Evolutionary conservation across 2,329 filamentous ascomycete species (phyloP).

Genomic region (Huntiella bhutanensis): DNA sequence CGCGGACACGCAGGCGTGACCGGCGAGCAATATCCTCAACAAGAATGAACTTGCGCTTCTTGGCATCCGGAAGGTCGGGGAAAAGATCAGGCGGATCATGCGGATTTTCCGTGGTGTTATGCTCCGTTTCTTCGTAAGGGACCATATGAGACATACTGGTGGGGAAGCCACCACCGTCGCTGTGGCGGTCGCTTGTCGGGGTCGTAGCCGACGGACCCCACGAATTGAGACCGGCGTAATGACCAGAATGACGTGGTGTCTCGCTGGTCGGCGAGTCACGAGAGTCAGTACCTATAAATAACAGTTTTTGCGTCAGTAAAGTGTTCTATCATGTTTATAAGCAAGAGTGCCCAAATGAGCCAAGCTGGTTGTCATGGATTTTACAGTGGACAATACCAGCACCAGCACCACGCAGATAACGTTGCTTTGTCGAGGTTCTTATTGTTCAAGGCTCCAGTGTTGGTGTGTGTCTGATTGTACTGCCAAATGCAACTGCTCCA

Average conservation of each 20-base stretch:
- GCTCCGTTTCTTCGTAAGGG: slow-evolving; percentile 11
- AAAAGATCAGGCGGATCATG: slow-evolving; percentile 56
- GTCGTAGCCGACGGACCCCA: slow-evolving; percentile 6
- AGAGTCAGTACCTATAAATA: slow-evolving; percentile 2
- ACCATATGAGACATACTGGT: background rate
- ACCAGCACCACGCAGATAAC: too few relatives aligned
- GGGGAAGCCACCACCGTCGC: background rate
- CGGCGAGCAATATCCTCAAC: slow-evolving; percentile 77
- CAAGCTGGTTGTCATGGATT: too few relatives aligned
- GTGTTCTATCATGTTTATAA: too few relatives aligned
- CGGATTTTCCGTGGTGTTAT: slow-evolving; percentile 23
- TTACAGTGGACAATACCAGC: too few relatives aligned
- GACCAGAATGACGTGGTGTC: background rate
- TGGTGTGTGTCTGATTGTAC: background rate
- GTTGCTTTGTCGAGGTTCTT: too few relatives aligned
- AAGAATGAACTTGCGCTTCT: slow-evolving; percentile 90
- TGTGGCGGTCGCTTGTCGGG: slow-evolving; percentile 6
- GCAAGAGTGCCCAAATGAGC: background rate
- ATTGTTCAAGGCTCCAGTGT: too few relatives aligned
- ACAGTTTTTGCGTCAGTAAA: too few relatives aligned
- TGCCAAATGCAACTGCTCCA: too few relatives aligned
- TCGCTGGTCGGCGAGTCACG: slow-evolving; percentile 8
- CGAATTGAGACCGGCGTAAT: background rate
- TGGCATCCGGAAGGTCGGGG: slow-evolving; percentile 71
- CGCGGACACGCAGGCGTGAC: slow-evolving; percentile 67